Percentiles rank a stretch among this genome's conserved stretches.
Evolutionary conservation across 176 grass and related monocot genomes (phyloP).

Genomic region (Phoenix roebelenii): DNA sequence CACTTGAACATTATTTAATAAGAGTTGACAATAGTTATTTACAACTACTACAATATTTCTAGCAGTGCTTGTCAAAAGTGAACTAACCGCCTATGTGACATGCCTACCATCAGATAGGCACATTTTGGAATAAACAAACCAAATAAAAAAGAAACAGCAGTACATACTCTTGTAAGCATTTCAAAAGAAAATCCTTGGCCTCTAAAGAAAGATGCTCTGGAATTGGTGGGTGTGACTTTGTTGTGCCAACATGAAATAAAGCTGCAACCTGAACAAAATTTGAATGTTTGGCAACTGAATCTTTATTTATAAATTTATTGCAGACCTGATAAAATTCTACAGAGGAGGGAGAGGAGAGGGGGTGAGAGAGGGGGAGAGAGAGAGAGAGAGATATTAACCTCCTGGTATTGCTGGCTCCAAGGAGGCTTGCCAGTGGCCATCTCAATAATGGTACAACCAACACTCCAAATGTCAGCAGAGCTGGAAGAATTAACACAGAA

Average conservation of each 20-base stretch:
- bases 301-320: too few species aligned
- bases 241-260: constrained; percentile 95
- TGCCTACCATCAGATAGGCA: too few species aligned
- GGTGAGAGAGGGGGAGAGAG: too few species aligned
- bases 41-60: too few species aligned
- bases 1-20: too few species aligned
- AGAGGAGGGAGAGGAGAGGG: too few species aligned
- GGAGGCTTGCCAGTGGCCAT: constrained; percentile 99
- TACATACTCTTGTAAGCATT: constrained; percentile 97
- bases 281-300: not conserved
- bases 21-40: too few species aligned
- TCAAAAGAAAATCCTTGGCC: constrained; percentile 94
- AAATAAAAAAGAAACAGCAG: constrained; percentile 4
- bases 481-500: constrained; percentile 35
- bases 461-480: constrained; percentile 98
- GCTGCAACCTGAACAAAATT: constrained; percentile 64
- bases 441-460: constrained; percentile 98
- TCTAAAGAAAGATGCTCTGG: constrained; percentile 86
- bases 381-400: constrained; percentile 27
- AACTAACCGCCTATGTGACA: too few species aligned
- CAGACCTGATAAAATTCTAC: too few species aligned
- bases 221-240: constrained; percentile 96
- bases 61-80: too few species aligned
- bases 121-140: too few species aligned
- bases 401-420: constrained; percentile 96